These are phyloP conservation scores for Aspergillus sp. DNA, from an alignment of 2,329 filamentous ascomycete species.

Conservation along the genomic window DNA sequence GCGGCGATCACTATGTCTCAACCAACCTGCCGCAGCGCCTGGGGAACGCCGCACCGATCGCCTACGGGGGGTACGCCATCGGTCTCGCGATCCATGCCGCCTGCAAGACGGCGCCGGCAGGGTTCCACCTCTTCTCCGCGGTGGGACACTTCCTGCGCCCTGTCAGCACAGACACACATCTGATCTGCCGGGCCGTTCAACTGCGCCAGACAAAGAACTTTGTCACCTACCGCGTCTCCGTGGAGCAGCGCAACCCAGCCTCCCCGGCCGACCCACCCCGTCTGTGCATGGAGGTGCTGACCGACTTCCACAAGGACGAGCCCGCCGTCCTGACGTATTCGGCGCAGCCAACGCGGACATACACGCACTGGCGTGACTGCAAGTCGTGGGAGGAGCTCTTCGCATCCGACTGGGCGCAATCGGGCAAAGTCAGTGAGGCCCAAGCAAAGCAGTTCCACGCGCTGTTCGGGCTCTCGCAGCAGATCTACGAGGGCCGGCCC, in stretches of 20 bases:
- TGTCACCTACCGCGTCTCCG: slow-evolving; percentile 2
- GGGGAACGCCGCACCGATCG: slow-evolving; percentile 6
- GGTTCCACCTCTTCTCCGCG: slow-evolving; percentile 4
- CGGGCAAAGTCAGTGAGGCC: background rate
- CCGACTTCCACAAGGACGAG: slow-evolving; percentile 5
- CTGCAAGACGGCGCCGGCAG: slow-evolving; percentile 2
- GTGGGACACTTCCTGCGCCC: slow-evolving; percentile 5
- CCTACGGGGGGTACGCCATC: slow-evolving; percentile 10
- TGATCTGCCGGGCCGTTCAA: background rate
- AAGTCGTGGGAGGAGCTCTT: background rate
- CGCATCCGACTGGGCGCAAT: background rate
- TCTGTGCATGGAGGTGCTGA: background rate
- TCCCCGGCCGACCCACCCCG: background rate
- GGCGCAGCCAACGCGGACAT: background rate
- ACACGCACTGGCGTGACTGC: background rate
- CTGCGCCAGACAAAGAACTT: slow-evolving; percentile 7
- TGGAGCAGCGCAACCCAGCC: background rate
- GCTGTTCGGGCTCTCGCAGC: background rate
- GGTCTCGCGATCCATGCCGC: slow-evolving; percentile 7
- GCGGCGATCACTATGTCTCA: slow-evolving; percentile 2
- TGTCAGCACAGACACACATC: background rate
- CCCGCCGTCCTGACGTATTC: background rate
- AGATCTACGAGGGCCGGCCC: slow-evolving; percentile 5
- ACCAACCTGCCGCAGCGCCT: slow-evolving; percentile 4
- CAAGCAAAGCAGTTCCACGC: background rate